These are phyloP conservation scores for Papiliotrema fonsecae DNA, from an alignment of 1,284 basidiomycete species.

Conservation along the genomic window DNA sequence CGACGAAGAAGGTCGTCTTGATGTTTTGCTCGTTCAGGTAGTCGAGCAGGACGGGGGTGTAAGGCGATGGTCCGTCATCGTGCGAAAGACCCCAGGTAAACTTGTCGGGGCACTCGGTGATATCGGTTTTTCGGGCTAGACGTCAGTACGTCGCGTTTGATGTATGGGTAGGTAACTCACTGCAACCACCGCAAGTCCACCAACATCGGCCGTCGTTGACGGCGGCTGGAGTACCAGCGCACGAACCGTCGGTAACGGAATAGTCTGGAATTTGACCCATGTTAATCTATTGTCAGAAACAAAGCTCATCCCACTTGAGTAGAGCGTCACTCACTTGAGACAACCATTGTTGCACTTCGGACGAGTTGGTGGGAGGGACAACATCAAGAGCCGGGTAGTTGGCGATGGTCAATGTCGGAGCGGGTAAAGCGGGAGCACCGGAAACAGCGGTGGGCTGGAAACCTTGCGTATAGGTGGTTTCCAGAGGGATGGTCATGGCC, in stretches of 20 bases:
- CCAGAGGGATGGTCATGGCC: slow-evolving; percentile 53
- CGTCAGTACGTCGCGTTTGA: neutral
- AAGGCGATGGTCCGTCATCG: slow-evolving; percentile 61
- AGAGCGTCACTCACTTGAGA: slow-evolving; percentile 51
- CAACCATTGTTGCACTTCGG: slow-evolving; percentile 69
- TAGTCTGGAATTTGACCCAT: slow-evolving; percentile 35
- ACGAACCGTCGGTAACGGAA: slow-evolving; percentile 44
- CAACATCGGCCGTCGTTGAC: slow-evolving; percentile 64
- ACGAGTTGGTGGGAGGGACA: slow-evolving; percentile 61
- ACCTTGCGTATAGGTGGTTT: slow-evolving; percentile 41
- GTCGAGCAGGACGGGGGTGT: slow-evolving; percentile 58
- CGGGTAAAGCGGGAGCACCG: slow-evolving; percentile 47
- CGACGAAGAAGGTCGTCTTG: slow-evolving; percentile 83
- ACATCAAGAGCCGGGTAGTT: slow-evolving; percentile 67
- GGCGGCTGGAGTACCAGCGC: slow-evolving; percentile 59
- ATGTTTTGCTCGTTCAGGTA: slow-evolving; percentile 60
- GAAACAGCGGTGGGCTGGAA: slow-evolving; percentile 40
- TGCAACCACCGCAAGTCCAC: slow-evolving; percentile 82
- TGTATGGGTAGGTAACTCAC: slow-evolving; percentile 32
- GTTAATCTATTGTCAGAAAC: slow-evolving; percentile 21
- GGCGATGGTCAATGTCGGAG: slow-evolving; percentile 20
- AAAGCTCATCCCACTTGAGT: neutral
- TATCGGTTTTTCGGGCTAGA: slow-evolving; percentile 60
- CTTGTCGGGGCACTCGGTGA: slow-evolving; percentile 72
- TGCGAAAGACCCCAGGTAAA: slow-evolving; percentile 60